phyloP scores from a whole-genome alignment of 495 filamentous ascomycete genomes.

The Penicillium pulvis region DNA sequence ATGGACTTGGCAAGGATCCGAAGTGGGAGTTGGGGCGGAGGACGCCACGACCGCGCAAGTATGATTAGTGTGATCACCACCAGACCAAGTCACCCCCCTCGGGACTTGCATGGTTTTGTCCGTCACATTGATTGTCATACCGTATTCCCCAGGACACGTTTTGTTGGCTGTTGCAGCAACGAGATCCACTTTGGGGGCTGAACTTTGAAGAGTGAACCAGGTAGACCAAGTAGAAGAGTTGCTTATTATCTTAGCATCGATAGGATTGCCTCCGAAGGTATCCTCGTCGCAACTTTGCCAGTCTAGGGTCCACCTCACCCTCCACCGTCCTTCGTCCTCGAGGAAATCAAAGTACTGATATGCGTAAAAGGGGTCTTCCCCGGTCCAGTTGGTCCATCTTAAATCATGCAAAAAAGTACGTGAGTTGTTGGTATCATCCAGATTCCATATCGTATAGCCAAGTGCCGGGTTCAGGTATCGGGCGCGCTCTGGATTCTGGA shows the following conservation, averaged over 20 bases:
- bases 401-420: not conserved
- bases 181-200: constrained; percentile 10
- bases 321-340: constrained; percentile 5
- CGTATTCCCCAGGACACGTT: constrained; percentile 21
- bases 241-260: not conserved
- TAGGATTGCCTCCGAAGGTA: not conserved
- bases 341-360: constrained; percentile 2
- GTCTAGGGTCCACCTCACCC: constrained; percentile 22
- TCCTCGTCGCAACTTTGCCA: constrained; percentile 17
- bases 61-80: constrained; percentile 9
- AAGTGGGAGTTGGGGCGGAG: constrained; percentile 10
- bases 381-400: constrained; percentile 13
- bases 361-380: constrained; percentile 27
- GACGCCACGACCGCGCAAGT: constrained; percentile 24
- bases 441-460: constrained; percentile 10
- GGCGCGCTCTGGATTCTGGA: constrained; percentile 26
- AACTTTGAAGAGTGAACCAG: constrained; percentile 9
- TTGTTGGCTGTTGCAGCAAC: constrained; percentile 30
- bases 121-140: constrained; percentile 29
- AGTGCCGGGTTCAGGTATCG: constrained; percentile 23
- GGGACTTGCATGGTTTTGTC: constrained; percentile 20
- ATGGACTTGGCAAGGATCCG: constrained; percentile 19
- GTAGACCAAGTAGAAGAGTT: constrained; percentile 11
- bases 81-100: constrained; percentile 7
- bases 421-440: not conserved